Percentiles rank a stretch among this genome's conserved stretches.
phyloP scores from a whole-genome alignment of 495 filamentous ascomycete species.

The Corynascus novoguineensis region DNA sequence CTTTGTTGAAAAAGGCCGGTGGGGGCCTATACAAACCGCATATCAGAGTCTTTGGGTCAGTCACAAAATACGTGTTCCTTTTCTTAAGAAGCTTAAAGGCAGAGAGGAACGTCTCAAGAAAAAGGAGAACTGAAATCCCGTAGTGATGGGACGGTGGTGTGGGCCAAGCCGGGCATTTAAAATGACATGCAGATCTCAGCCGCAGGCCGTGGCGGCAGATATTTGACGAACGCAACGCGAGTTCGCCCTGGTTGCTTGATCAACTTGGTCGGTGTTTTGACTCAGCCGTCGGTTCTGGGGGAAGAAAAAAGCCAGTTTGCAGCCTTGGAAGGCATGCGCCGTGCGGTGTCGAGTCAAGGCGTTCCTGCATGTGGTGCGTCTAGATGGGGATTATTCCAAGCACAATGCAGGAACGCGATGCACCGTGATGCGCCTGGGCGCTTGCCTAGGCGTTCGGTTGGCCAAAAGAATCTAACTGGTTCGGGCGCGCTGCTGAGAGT shows the following conservation, averaged over 20 bases:
- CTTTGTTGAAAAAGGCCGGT: conserved; percentile 18
- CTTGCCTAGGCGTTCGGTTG: conserved; percentile 6
- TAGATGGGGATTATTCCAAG: conserved; percentile 1
- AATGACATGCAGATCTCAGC: conserved; percentile 21
- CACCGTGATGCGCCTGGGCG: conserved; percentile 7
- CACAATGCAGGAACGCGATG: conserved; percentile 7
- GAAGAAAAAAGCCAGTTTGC: conserved; percentile 1
- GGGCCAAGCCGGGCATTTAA: conserved; percentile 20
- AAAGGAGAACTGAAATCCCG: conserved; percentile 8
- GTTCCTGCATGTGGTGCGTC: conserved; percentile 5
- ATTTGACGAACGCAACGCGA: background rate
- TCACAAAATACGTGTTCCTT: background rate
- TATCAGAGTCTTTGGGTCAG: background rate
- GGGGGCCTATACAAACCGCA: conserved; percentile 14
- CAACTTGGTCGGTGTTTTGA: background rate
- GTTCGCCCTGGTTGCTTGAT: conserved; percentile 10
- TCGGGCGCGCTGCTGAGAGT: conserved; percentile 12
- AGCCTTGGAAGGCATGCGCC: background rate
- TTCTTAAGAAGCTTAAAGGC: background rate
- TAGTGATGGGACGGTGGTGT: background rate
- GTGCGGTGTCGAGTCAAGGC: conserved; percentile 1
- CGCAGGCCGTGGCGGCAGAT: background rate
- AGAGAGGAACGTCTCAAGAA: background rate
- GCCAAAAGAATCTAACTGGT: conserved; percentile 13
- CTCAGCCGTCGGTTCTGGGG: background rate